Base-by-base conservation (phyloP, 2,329 filamentous ascomycete species). In the Microdochium bolleyi region DNA sequence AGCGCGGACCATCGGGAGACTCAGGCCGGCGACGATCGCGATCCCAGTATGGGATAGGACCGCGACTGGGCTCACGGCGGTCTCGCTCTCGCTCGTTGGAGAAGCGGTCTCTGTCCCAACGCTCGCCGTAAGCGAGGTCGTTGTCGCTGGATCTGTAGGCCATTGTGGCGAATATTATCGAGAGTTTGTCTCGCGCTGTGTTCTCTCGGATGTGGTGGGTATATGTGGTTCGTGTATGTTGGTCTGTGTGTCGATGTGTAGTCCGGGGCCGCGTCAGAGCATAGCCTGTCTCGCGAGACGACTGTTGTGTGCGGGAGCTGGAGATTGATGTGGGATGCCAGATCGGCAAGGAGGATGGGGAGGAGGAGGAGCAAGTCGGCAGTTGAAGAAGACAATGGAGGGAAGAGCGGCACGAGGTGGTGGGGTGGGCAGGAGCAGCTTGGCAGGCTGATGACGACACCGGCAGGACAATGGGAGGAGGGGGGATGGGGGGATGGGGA, bases 61-160 rank as follows among this genome's bases (percentile, higher is more conserved):
- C 79, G 55, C 78, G 75, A 55, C 74, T 71, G 62, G 78, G 82
- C 51, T 82, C 73, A 54, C 73, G 69, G 49, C 73, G 70, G 50
- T 74, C 72, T 46, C 74, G 72, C 53, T 77, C 73, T 24, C 64
- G 63, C 61, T 76, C 73, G 52, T 64, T 62, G 34, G 64, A 57
- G 60, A 78, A 75, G 57, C 79, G 80, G 56, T 80, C 80, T 49
- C 73, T 73, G 60, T 84, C 79, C 79, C 78, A 84, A 60, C 74
- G 70, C 57, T 70, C 70, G 50, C 64, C 61, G 54, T 70, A 70
- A 54, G 68, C 68, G 34, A 70, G 57, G 56, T 70, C 67, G 25
- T 64, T 66, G 38, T 67, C 65, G 21, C 62, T 62, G 8, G 61
- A 57, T 54, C 62, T 63, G 50, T 65, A 65, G 30, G 66, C 61